phyloP scores from a whole-genome alignment of 1,284 basidiomycete species.

The Malassezia sympodialis region DNA sequence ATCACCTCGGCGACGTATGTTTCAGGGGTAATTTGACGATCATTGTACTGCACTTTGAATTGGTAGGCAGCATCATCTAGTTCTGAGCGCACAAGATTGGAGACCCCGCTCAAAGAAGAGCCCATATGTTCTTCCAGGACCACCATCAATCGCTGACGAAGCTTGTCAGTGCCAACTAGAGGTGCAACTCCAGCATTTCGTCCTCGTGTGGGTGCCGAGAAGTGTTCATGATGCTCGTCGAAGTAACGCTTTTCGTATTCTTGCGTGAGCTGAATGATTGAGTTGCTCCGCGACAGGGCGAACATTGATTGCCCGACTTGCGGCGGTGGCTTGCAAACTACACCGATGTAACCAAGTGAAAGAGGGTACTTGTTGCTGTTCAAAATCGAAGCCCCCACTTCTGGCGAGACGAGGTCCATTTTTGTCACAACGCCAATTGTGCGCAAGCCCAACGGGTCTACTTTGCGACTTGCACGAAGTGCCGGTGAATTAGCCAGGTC shows the following conservation, averaged over 20 bases:
- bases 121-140: constrained; percentile 96
- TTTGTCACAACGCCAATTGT: constrained; percentile 98
- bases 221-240: constrained; percentile 61
- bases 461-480: constrained; percentile 76
- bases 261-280: constrained; percentile 56
- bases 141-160: constrained; percentile 81
- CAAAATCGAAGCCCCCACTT: constrained; percentile 70
- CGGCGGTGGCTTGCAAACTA: constrained; percentile 58
- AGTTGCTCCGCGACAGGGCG: constrained; percentile 32
- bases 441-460: constrained; percentile 84
- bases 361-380: constrained; percentile 90
- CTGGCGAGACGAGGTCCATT: constrained; percentile 88
- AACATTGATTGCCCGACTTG: constrained; percentile 6
- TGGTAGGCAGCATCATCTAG: constrained; percentile 93
- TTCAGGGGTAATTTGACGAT: constrained; percentile 83
- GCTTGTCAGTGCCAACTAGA: constrained; percentile 77
- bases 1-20: constrained; percentile 96
- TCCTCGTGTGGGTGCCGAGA: constrained; percentile 52
- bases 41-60: constrained; percentile 99
- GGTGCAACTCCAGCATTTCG: constrained; percentile 51
- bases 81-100: constrained; percentile 90
- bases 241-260: constrained; percentile 69
- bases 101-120: constrained; percentile 82
- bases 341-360: constrained; percentile 90
- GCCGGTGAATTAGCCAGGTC: constrained; percentile 97